Evolutionary conservation across 495 filamentous ascomycete species (phyloP).

Genomic region (Penicillium coprophilum): DNA sequence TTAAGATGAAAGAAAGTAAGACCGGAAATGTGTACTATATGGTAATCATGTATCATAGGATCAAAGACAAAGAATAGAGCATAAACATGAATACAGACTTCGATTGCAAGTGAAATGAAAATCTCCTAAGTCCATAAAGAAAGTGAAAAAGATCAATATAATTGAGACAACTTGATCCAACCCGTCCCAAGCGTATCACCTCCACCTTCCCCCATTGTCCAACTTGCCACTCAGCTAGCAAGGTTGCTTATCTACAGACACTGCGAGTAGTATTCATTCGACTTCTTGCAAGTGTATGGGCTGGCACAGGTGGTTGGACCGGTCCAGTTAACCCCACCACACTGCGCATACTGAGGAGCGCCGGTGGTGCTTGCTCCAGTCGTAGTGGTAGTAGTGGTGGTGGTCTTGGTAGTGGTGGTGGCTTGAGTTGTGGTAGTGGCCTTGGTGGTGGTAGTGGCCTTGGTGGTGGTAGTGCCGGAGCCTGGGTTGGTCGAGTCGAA

Average conservation of each 20-base stretch:
- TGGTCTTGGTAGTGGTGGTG: constrained; percentile 22
- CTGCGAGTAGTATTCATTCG: constrained; percentile 47
- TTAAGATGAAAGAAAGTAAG: no score
- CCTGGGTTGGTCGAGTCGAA: constrained; percentile 31
- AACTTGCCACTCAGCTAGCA: not conserved
- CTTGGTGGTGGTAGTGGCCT: constrained; percentile 6
- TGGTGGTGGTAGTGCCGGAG: constrained; percentile 15
- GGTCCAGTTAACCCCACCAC: constrained; percentile 49
- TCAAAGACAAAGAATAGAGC: not conserved
- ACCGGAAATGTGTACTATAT: no score
- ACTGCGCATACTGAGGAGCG: constrained; percentile 46
- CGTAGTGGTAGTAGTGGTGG: constrained; percentile 29
- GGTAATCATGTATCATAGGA: no score
- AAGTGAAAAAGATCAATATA: not conserved
- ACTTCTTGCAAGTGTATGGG: constrained; percentile 37
- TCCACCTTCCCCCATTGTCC: not conserved
- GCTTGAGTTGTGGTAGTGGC: constrained; percentile 20
- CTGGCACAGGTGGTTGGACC: constrained; percentile 49
- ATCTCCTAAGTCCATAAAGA: not conserved
- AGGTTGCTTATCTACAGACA: constrained; percentile 32
- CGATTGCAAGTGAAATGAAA: not conserved
- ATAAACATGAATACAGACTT: not conserved
- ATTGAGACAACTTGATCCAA: not conserved
- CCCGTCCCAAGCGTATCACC: not conserved
- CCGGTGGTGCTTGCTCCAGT: constrained; percentile 25